phyloP scores from a whole-genome alignment of 768 basidiomycete genomes.

The Candolleomyces aberdarensis region DNA sequence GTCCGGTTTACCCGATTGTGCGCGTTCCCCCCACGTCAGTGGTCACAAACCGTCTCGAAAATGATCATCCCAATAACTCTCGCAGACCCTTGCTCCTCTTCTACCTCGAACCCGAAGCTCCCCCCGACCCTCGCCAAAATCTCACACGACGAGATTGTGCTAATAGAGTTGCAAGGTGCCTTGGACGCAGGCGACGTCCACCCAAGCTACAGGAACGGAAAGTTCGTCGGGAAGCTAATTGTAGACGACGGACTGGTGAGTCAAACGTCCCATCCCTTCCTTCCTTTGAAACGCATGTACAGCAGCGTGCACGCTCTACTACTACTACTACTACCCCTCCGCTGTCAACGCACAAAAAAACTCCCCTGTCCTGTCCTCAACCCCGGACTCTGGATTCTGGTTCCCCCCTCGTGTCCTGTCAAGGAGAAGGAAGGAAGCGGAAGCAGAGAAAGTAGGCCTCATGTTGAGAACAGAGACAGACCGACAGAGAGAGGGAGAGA shows the following conservation, averaged over 20 bases:
- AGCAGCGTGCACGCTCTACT: not conserved
- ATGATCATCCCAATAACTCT: constrained; percentile 72
- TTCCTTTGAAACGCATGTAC: not conserved
- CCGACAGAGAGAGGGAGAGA: not conserved
- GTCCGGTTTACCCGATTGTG: not conserved
- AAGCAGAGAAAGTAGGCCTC: not conserved
- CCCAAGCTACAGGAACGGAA: constrained; percentile 54
- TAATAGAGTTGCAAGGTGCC: constrained; percentile 86
- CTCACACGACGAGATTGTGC: constrained; percentile 74
- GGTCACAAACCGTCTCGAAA: too few species aligned
- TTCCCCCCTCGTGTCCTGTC: too few species aligned
- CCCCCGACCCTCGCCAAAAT: constrained; percentile 66
- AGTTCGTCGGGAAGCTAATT: constrained; percentile 74
- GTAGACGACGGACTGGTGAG: constrained; percentile 59
- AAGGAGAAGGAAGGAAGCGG: too few species aligned
- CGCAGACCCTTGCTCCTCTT: constrained; percentile 22
- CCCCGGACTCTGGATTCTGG: too few species aligned
- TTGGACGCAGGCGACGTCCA: constrained; percentile 63
- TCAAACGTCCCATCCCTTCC: too few species aligned
- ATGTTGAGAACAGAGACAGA: too few species aligned
- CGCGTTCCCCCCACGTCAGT: too few species aligned
- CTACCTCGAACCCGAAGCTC: constrained; percentile 40
- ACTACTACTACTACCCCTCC: too few species aligned
- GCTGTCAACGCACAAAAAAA: too few species aligned
- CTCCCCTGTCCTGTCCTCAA: too few species aligned